A percentile compares a stretch with the other conserved stretches of the same genome.
Evolutionary conservation across 1,139 yeast species (phyloP).

Genomic region (Lodderomyces orthopsilosis): DNA sequence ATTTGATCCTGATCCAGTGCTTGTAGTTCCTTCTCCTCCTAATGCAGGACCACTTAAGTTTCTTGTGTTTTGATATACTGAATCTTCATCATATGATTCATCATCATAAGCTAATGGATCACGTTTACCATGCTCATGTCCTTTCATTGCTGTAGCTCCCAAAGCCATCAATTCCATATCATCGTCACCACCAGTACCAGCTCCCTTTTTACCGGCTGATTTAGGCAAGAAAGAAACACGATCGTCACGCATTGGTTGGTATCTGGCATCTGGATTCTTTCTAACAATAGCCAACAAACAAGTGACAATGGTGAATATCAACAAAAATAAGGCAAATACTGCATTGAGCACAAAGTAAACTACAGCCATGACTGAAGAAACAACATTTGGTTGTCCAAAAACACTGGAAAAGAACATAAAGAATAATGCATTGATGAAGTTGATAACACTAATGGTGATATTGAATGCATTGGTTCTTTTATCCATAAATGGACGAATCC

Average conservation of each 20-base stretch:
- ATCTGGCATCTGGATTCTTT: slow-evolving; percentile 92
- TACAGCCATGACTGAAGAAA: slow-evolving; percentile 87
- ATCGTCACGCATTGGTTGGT: slow-evolving; percentile 96
- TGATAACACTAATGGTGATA: slow-evolving; percentile 77
- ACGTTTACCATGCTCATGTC: slow-evolving; percentile 52
- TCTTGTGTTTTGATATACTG: slow-evolving; percentile 6
- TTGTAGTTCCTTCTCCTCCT: slow-evolving; percentile 1
- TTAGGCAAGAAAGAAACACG: slow-evolving; percentile 82
- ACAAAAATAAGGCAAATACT: slow-evolving; percentile 74
- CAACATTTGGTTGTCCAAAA: slow-evolving; percentile 81
- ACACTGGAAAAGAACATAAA: slow-evolving; percentile 86
- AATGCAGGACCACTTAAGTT: slow-evolving; percentile 7
- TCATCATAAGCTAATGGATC: slow-evolving; percentile 33
- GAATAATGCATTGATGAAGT: slow-evolving; percentile 77
- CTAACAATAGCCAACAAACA: slow-evolving; percentile 80
- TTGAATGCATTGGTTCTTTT: slow-evolving; percentile 90
- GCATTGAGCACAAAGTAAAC: slow-evolving; percentile 92
- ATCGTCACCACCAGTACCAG: slow-evolving; percentile 31
- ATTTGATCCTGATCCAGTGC: slow-evolving; percentile 6
- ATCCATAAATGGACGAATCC: slow-evolving; percentile 88
- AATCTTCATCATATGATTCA: slow-evolving; percentile 29
- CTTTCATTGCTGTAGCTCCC: slow-evolving; percentile 85
- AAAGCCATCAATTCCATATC: slow-evolving; percentile 83
- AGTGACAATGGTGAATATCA: slow-evolving; percentile 82
- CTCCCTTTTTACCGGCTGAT: slow-evolving; percentile 50